These are phyloP conservation scores for Esteya vermicola DNA, from an alignment of 2,329 filamentous ascomycete genomes.

Conservation along the genomic window DNA sequence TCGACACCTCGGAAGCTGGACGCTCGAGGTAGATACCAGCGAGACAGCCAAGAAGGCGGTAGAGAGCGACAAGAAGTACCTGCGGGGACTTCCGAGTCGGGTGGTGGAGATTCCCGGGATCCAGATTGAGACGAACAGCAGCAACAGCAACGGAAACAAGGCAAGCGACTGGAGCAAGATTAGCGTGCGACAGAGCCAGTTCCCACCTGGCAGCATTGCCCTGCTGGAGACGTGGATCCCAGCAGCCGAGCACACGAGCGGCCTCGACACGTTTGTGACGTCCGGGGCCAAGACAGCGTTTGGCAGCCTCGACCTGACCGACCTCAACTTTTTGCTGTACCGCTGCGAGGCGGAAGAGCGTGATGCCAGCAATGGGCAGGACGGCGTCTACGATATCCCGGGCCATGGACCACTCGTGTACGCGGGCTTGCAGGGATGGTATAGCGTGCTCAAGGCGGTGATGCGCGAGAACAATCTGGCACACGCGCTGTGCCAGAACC, in stretches of 20 bases:
- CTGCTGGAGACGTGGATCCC: conserved; percentile 96
- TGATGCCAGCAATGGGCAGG: conserved; percentile 61
- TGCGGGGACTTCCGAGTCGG: conserved; percentile 74
- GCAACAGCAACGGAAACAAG: too few relatives aligned
- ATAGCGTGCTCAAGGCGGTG: conserved; percentile 76
- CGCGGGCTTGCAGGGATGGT: conserved; percentile 96
- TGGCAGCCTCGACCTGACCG: conserved; percentile 56
- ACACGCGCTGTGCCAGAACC: conserved; percentile 84
- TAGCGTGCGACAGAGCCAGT: conserved; percentile 63
- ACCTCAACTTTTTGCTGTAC: conserved; percentile 87
- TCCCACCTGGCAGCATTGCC: conserved; percentile 87
- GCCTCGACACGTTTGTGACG: conserved; percentile 76
- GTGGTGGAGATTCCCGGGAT: conserved; percentile 64
- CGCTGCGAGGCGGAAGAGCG: conserved; percentile 79
- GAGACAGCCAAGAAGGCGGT: conserved; percentile 52
- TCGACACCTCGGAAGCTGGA: conserved; percentile 80
- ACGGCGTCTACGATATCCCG: conserved; percentile 84
- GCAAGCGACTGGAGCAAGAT: conserved; percentile 67
- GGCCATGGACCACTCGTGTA: conserved; percentile 77
- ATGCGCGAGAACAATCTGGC: conserved; percentile 82
- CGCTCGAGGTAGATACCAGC: conserved; percentile 72
- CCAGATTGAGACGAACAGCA: conserved; percentile 55
- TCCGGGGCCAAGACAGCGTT: conserved; percentile 71
- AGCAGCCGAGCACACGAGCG: conserved; percentile 66
- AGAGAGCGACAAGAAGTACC: conserved; percentile 51